Conservation (phyloP, 345 rosid genomes). For the Linum tenue region DNA sequence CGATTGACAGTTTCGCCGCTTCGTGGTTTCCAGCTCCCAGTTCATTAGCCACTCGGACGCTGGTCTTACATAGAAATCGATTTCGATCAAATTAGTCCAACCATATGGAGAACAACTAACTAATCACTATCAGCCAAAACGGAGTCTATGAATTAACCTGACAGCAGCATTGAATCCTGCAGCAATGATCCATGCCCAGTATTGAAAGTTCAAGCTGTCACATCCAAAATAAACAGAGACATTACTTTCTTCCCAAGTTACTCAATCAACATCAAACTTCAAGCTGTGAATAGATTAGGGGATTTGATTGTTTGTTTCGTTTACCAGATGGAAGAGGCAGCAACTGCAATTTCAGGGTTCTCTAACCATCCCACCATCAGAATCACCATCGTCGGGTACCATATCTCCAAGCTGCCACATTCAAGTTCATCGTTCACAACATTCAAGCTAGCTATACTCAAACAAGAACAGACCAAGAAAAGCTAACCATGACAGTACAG, state of each 20-base stretch:
- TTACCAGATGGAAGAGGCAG: slow-evolving; percentile 44
- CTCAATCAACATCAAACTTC: background rate
- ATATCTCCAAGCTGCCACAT: slow-evolving; percentile 43
- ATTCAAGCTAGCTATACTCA: too few species aligned
- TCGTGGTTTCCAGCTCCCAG: slow-evolving; percentile 44
- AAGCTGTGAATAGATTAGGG: background rate
- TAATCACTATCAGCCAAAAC: too few species aligned
- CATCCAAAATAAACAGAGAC: background rate
- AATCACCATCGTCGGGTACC: slow-evolving; percentile 43
- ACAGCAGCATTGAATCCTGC: slow-evolving; percentile 44
- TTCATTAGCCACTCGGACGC: slow-evolving; percentile 45
- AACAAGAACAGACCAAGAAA: too few species aligned
- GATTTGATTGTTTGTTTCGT: background rate
- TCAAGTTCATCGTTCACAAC: too few species aligned
- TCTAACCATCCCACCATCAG: slow-evolving; percentile 40
- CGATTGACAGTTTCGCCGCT: slow-evolving; percentile 34
- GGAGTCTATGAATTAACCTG: slow-evolving; percentile 25
- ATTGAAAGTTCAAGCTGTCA: slow-evolving; percentile 40
- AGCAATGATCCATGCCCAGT: slow-evolving; percentile 39
- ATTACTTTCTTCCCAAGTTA: background rate
- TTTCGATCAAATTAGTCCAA: too few species aligned
- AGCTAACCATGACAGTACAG: slow-evolving; percentile 44
- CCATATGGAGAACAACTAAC: too few species aligned
- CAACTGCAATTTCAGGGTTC: slow-evolving; percentile 41
- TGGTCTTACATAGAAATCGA: slow-evolving; percentile 6